A percentile compares a stretch with the other conserved stretches of the same genome.
Conservation (phyloP, 805 yeast genomes). For the Komagataella ulmi region DNA sequence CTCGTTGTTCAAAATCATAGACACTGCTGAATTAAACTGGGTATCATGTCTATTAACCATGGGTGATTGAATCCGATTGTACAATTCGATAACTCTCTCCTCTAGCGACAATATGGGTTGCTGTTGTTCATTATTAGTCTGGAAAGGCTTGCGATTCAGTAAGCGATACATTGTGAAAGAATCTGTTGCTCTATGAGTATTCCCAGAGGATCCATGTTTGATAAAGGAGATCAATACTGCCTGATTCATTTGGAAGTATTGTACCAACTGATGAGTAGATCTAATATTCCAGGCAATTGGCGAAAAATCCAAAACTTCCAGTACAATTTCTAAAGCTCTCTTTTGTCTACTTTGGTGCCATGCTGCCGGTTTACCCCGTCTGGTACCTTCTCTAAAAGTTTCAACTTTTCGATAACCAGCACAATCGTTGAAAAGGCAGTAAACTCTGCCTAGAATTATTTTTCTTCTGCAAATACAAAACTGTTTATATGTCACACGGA, state of each 20-base stretch:
- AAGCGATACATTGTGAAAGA: slow-evolving; percentile 4
- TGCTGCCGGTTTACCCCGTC: slow-evolving; percentile 18
- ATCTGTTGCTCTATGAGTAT: slow-evolving; percentile 5
- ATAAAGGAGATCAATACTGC: slow-evolving; percentile 10
- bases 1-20: slow-evolving; percentile 13
- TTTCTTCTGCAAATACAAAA: slow-evolving; percentile 7
- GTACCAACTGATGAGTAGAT: slow-evolving; percentile 2
- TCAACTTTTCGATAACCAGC: slow-evolving; percentile 17
- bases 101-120: slow-evolving; percentile 4
- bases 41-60: background rate
- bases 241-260: background rate
- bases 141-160: background rate
- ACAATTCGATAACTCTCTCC: slow-evolving; percentile 17
- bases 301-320: slow-evolving; percentile 29
- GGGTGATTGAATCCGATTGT: slow-evolving; percentile 22
- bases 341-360: slow-evolving; percentile 22
- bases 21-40: slow-evolving; percentile 7
- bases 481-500: slow-evolving; percentile 30
- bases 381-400: slow-evolving; percentile 19
- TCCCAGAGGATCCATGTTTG: slow-evolving; percentile 6
- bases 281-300: slow-evolving; percentile 21
- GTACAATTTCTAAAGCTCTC: slow-evolving; percentile 19
- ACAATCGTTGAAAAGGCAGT: slow-evolving; percentile 32
- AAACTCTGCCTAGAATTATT: slow-evolving; percentile 23
- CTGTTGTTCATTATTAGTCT: background rate